Base-by-base conservation (phyloP, 2,329 filamentous ascomycete species). In the Xylaria sp. region DNA sequence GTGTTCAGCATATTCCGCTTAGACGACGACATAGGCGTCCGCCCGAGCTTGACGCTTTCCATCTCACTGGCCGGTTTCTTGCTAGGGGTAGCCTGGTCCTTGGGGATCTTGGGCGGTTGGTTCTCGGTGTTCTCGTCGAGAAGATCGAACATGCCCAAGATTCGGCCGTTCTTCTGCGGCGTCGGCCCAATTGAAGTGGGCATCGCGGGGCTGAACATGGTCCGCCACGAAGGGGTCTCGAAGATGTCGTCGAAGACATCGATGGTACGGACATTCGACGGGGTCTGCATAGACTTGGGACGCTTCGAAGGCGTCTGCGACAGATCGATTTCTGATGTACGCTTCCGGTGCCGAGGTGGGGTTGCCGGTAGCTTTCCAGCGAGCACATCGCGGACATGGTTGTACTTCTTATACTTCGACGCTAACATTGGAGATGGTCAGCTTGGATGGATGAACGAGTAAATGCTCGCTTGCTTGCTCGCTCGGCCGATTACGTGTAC, bases 101-200 rank as follows among this genome's bases (percentile, higher is more conserved):
- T 73, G 5, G 67, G 36, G 7, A 72, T 52, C 9, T 72, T 74
- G 5, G 86, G 85, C 0, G 87, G 86, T 5, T 85, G 86, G 39
- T 82, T 82, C 28, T 84, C 79, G 25, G 84, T 83, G 51, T 83
- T 82, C 66, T 87, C 84, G 31, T 83, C 82, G 8, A 94, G 81
- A 12, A 92, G 81, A 76, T 95, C 93, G 77, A 96, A 96, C 20
- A 96, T 81, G 4, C 93, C 92, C 2, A 96, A 84, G 0, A 94
- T 90, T 23, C 88, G 88, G 33, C 93, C 93, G 78, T 95, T 91
- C 70, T 90, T 89, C 76, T 95, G 93, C 2, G 93, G 93, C 13
- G 93, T 96, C 1, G 93, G 93, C 2, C 92, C 92, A 69, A 96
- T 87, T 0, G 85, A 87, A 5, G 87, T 89, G 2, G 88, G 87